Evolutionary conservation across 306 rosid genomes (phyloP).

Genomic region (Vicia villosa): DNA sequence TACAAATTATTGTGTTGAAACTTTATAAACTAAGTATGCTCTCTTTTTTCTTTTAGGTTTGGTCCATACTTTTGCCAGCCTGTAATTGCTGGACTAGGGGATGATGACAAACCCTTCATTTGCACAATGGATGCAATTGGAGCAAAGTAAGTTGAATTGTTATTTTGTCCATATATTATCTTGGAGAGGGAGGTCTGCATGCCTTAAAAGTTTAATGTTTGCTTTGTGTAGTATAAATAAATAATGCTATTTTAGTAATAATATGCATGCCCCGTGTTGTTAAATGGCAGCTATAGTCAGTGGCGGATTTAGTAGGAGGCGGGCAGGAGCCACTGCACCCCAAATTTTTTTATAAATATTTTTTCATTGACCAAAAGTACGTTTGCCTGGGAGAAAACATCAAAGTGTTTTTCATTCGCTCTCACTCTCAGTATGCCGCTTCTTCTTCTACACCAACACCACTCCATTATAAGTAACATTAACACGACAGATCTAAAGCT

Average conservation of each 20-base stretch:
- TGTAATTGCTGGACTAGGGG: constrained; percentile 93
- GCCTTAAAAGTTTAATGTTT: constrained; percentile 12
- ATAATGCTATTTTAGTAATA: constrained; percentile 15
- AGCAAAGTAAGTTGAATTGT: constrained; percentile 74
- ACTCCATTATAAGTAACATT: no score
- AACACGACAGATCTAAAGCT: no score
- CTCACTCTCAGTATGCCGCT: no score
- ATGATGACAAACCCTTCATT: constrained; percentile 85
- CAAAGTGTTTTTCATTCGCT: no score
- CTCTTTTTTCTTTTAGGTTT: constrained; percentile 55
- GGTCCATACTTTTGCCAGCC: constrained; percentile 98
- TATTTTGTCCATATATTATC: constrained; percentile 22
- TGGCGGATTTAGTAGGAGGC: no score
- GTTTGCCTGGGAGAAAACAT: no score
- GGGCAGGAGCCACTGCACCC: no score
- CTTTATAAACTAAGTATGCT: constrained; percentile 17
- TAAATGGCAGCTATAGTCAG: no score
- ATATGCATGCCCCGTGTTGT: background rate
- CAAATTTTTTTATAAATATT: no score
- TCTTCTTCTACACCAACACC: no score
- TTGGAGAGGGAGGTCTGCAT: background rate
- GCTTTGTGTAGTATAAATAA: constrained; percentile 6
- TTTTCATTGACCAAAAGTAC: no score
- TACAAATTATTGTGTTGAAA: constrained; percentile 5
- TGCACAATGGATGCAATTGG: constrained; percentile 98